Evolutionary conservation across 164 flowering plant genomes (phyloP).

Genomic region (Aristolochia fimbriata): DNA sequence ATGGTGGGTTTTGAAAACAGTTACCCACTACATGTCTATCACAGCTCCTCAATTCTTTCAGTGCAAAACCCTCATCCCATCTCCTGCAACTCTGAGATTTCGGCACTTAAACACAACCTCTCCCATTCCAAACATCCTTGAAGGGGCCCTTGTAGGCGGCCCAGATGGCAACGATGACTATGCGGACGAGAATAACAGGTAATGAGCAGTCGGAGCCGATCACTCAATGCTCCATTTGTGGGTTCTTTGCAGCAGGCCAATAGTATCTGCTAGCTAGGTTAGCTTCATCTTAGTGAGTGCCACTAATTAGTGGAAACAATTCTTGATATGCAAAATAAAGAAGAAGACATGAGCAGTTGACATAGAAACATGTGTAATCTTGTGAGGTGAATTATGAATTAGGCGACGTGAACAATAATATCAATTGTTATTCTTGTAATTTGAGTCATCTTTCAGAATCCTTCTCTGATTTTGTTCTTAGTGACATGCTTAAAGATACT

Average conservation of each 20-base stretch:
- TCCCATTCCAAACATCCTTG: slow-evolving; percentile 64
- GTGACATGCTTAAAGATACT: too few relatives aligned
- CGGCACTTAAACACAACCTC: slow-evolving; percentile 43
- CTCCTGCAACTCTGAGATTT: slow-evolving; percentile 51
- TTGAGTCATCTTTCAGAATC: too few relatives aligned
- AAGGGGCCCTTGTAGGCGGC: slow-evolving; percentile 78
- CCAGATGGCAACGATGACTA: slow-evolving; percentile 57
- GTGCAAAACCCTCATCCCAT: slow-evolving; percentile 47
- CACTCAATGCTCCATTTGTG: slow-evolving; percentile 14
- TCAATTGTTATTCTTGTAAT: too few relatives aligned
- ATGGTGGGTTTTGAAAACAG: slow-evolving; percentile 78
- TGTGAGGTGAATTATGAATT: too few relatives aligned
- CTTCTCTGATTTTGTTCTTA: too few relatives aligned
- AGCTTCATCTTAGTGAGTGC: background rate
- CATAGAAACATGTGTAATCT: too few relatives aligned
- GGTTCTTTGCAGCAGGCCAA: slow-evolving; percentile 1
- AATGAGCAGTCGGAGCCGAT: slow-evolving; percentile 88
- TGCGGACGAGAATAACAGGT: slow-evolving; percentile 59
- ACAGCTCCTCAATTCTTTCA: slow-evolving; percentile 76
- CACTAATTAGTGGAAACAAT: too few relatives aligned
- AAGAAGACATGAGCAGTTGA: too few relatives aligned
- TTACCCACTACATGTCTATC: slow-evolving; percentile 68
- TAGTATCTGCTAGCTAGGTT: too few relatives aligned
- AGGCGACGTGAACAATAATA: too few relatives aligned
- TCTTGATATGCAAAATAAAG: too few relatives aligned